These are phyloP conservation scores for Streptanthus diversifolius DNA, from an alignment of 345 rosid genomes.

Conservation along the genomic window DNA sequence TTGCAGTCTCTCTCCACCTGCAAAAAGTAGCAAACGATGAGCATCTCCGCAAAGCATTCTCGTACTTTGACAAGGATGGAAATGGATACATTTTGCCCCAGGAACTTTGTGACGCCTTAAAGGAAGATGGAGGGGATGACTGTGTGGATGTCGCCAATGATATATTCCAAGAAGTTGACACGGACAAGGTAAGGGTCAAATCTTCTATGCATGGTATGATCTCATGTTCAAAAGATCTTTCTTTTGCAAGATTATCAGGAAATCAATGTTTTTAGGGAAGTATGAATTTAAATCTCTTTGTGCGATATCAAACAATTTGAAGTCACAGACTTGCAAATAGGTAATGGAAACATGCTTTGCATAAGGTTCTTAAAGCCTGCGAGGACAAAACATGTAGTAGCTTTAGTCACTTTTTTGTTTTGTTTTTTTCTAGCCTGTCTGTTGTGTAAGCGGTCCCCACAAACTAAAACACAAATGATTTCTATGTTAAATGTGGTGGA, in stretches of 20 bases:
- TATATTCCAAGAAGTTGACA: slow-evolving; percentile 99
- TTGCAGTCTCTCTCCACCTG: slow-evolving; percentile 87
- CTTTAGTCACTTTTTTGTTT: slow-evolving; percentile 14
- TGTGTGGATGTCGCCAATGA: slow-evolving; percentile 89
- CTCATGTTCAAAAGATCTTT: not conserved
- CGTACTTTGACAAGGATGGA: slow-evolving; percentile 94
- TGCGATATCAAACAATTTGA: slow-evolving; percentile 5
- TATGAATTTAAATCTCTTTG: slow-evolving; percentile 13
- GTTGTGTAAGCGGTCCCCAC: slow-evolving; percentile 29
- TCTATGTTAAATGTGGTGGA: slow-evolving; percentile 2
- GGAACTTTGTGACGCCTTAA: slow-evolving; percentile 85
- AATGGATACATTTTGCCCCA: slow-evolving; percentile 83
- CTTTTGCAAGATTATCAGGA: slow-evolving; percentile 17
- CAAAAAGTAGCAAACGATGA: slow-evolving; percentile 95
- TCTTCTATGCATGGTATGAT: not conserved
- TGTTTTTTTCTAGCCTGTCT: not conserved
- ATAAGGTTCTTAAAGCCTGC: slow-evolving; percentile 22
- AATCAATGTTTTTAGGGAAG: not conserved
- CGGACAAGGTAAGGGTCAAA: slow-evolving; percentile 67
- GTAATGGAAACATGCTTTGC: slow-evolving; percentile 29
- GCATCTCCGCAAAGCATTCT: slow-evolving; percentile 94
- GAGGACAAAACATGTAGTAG: slow-evolving; percentile 22
- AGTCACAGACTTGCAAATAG: slow-evolving; percentile 7
- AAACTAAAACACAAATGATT: slow-evolving; percentile 11
- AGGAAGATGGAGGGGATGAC: slow-evolving; percentile 96